phyloP scores from a whole-genome alignment of 805 yeast species.

The Nakazawaea wyomingensis region DNA sequence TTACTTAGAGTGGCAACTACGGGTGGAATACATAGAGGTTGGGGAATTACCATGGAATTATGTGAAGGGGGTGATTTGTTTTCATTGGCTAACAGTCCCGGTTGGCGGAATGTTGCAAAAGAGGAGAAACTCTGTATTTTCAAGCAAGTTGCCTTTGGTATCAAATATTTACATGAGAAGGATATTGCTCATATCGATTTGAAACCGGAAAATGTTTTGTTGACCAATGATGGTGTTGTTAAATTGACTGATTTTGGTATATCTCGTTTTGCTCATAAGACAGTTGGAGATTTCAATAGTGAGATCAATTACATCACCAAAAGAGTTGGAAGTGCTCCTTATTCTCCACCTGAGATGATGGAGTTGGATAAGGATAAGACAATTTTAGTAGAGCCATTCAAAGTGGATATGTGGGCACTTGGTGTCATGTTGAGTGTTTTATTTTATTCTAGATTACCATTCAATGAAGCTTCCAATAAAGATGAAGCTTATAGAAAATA shows the following conservation, averaged over 20 bases:
- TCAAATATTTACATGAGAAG: constrained; percentile 55
- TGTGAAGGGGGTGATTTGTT: constrained; percentile 62
- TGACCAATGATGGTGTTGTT: constrained; percentile 55
- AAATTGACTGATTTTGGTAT: constrained; percentile 78
- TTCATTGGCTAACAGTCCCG: constrained; percentile 45
- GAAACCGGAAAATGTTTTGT: constrained; percentile 67
- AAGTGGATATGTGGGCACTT: constrained; percentile 68
- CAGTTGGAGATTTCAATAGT: constrained; percentile 43
- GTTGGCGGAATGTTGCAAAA: constrained; percentile 51
- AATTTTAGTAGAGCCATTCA: constrained; percentile 45
- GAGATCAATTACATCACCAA: constrained; percentile 32
- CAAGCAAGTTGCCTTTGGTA: constrained; percentile 61
- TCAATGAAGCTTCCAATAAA: constrained; percentile 39
- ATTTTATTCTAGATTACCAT: constrained; percentile 56
- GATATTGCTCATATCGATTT: constrained; percentile 72
- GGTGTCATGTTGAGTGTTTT: constrained; percentile 65
- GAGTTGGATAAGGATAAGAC: constrained; percentile 32
- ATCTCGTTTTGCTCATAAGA: constrained; percentile 56
- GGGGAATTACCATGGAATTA: constrained; percentile 71
- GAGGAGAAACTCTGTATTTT: constrained; percentile 59
- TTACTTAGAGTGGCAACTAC: constrained; percentile 54
- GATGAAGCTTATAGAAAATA: constrained; percentile 56
- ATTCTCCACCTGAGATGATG: constrained; percentile 75
- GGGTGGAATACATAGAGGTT: constrained; percentile 51
- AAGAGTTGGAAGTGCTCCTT: constrained; percentile 77